Percentiles rank a stretch among this genome's conserved stretches.
phyloP scores from a whole-genome alignment of 345 rosid genomes.

The Arabidopsis suecica region DNA sequence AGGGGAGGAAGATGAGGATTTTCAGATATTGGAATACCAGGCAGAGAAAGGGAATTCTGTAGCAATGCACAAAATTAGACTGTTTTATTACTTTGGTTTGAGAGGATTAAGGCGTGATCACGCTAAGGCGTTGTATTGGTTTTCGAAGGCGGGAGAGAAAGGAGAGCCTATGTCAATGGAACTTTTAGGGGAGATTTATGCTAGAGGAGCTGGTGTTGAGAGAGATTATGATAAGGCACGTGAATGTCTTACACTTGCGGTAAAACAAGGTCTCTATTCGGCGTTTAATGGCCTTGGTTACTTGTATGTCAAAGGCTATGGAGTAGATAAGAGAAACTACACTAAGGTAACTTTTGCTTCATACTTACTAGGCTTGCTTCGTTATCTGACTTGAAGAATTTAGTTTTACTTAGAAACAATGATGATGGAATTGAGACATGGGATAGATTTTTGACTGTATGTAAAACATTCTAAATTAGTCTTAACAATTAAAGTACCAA shows the following conservation, averaged over 20 bases:
- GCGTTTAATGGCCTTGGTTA: slow-evolving; percentile 92
- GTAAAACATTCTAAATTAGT: not conserved
- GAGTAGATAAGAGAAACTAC: slow-evolving; percentile 89
- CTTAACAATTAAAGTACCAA: not conserved
- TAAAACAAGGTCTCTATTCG: slow-evolving; percentile 71
- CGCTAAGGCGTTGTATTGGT: slow-evolving; percentile 86
- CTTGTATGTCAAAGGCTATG: slow-evolving; percentile 92
- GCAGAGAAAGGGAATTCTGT: slow-evolving; percentile 89
- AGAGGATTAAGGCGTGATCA: slow-evolving; percentile 91
- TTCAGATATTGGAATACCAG: slow-evolving; percentile 90
- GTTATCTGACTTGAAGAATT: not conserved
- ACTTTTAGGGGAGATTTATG: slow-evolving; percentile 93
- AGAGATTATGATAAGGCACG: slow-evolving; percentile 86
- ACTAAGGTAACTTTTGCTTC: slow-evolving; percentile 63
- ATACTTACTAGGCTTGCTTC: not conserved
- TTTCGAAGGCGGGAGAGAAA: slow-evolving; percentile 79
- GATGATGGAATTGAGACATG: not conserved
- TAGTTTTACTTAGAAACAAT: not conserved
- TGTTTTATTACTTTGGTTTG: slow-evolving; percentile 90
- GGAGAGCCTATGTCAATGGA: slow-evolving; percentile 95
- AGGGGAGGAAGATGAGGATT: slow-evolving; percentile 95
- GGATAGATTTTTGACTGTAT: not conserved
- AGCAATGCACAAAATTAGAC: slow-evolving; percentile 88
- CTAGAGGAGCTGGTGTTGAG: slow-evolving; percentile 95
- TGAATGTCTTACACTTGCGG: slow-evolving; percentile 84